Base-by-base conservation (phyloP, 208 protist genomes). In the Paratrypanosoma confusum region DNA sequence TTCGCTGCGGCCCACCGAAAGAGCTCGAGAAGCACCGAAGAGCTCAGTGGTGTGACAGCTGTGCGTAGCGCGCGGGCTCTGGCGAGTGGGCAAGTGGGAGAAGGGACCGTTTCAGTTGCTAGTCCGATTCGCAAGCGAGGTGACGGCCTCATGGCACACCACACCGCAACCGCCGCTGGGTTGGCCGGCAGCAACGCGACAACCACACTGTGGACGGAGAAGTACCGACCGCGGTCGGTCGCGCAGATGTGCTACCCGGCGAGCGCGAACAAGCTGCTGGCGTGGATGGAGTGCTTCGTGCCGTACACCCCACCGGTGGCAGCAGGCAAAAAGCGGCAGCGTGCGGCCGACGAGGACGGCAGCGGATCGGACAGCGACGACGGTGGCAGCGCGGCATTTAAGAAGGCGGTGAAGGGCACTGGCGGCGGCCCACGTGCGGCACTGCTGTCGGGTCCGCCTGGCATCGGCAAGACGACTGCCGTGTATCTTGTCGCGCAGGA, bases 391-490 rank as follows among this genome's bases (percentile, higher is more conserved):
- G n/a, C 21, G 39, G 10, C n/a, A 21, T n/a, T 14, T 39, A 34
- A n/a, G n/a, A n/a, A n/a, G 63, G 57, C 16, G 63, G 72, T 36
- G 16, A 47, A 20, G 22, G 46, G 32, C 22, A 59, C 83, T 35
- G 38, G 57, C 13, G 71, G 81, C 26, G 69, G 57, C 51, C 70
- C 59, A 21, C 85, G 83, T 26, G 87, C 64, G 7, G 82, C 76
- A n/a, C 71, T 96, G 3, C 70, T 97, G n/a, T 86, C 77, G 5
- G 98, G 98, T 4, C 83, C 93, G 1, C 97, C 98, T 0, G 98
- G 98, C 5, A 95, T 99, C 27, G 98, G 98, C 42, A 99, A 99
- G 74, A 99, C 98, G 14, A 96, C 96, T 0, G 66, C 95, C 0
- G 97, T 97, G 2, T 65, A 91, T 27, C 48, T 99, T 7, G 78